phyloP scores from a whole-genome alignment of 805 yeast genomes.

The Candida multigemmis region DNA sequence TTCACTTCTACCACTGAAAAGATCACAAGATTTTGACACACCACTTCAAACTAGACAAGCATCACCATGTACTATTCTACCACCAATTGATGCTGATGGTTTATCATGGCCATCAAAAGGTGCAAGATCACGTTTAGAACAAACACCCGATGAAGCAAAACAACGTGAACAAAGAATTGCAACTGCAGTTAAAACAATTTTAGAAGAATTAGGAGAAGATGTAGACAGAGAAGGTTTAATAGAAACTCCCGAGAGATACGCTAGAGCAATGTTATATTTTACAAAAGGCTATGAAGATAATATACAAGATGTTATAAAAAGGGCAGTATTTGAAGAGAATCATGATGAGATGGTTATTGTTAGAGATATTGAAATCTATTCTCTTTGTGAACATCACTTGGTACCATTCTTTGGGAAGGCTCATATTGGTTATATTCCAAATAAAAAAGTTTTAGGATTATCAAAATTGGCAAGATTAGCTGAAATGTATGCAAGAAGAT shows the following conservation, averaged over 20 bases:
- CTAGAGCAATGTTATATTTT: constrained; percentile 90
- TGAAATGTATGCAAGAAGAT: constrained; percentile 90
- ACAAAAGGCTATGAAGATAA: constrained; percentile 97
- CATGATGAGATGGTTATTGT: constrained; percentile 99
- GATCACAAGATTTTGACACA: constrained; percentile 21
- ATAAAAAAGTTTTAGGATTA: constrained; percentile 84
- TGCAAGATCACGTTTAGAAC: constrained; percentile 68
- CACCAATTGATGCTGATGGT: constrained; percentile 86
- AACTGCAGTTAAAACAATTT: constrained; percentile 67
- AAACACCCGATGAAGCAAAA: constrained; percentile 52
- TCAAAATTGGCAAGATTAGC: constrained; percentile 92
- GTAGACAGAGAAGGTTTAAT: constrained; percentile 77
- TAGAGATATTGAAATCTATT: constrained; percentile 83
- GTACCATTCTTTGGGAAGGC: constrained; percentile 97
- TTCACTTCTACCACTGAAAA: too few relatives aligned
- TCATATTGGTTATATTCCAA: constrained; percentile 96
- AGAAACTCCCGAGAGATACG: constrained; percentile 94
- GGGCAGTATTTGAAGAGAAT: constrained; percentile 95
- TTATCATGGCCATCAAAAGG: constrained; percentile 92
- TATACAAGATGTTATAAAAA: constrained; percentile 81
- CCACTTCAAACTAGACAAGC: constrained; percentile 73
- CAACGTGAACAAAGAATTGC: constrained; percentile 74
- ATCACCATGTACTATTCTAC: constrained; percentile 71
- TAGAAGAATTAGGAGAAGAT: constrained; percentile 88
- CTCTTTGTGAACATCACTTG: constrained; percentile 94